Evolutionary conservation across 139 green algal genomes (phyloP), one percentile per base, ranked within the genome.

Genomic region (Chlamydomonas sp.): DNA sequence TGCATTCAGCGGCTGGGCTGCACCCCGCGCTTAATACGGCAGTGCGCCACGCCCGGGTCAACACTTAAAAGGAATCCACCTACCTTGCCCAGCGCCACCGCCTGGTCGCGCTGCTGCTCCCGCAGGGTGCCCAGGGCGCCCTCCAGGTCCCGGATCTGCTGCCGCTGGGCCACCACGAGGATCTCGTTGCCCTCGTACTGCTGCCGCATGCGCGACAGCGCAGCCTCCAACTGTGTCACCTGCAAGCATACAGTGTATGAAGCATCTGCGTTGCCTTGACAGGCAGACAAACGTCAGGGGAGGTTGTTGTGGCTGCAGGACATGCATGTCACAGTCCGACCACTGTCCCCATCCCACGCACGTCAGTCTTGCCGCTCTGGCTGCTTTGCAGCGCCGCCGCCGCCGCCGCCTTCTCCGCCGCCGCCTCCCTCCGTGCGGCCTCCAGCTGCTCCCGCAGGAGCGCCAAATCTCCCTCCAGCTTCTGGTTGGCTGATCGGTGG

Each of bases 121-220:
- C 83, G 72, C 69, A 88, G 83, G 12, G 63, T 49, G 57, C 73
- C 63, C 83, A 88, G 62, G 16, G 73, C 73, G 62, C 62, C 73
- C 83, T 88, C 83, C 83, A 88, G 83, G 63, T 88, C 83, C 15
- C 74, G 18, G 62, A 87, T 62, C 75, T 88, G 83, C 83, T 88
- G 83, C 83, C 83, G 73, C 83, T 82, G 73, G 8, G 83, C 73
- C 73, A 78, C 83, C 62, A 88, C 83, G 73, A 88, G 63, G 83
- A 88, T 88, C 74, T 88, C 83, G 62, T 88, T 88, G 72, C 83
- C 83, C 72, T 88, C 83, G 72, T 88, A 88, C 74, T 88, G 73
- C 74, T 81, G 74, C 73, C 83, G 63, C 83, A 88, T 88, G 83
- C 73, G 73, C 1, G 74, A n/a, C 74, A 88, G 83, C 17, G 61